Evolutionary conservation across 768 basidiomycete genomes (phyloP).

Genomic region (Serendipita vermifera): DNA sequence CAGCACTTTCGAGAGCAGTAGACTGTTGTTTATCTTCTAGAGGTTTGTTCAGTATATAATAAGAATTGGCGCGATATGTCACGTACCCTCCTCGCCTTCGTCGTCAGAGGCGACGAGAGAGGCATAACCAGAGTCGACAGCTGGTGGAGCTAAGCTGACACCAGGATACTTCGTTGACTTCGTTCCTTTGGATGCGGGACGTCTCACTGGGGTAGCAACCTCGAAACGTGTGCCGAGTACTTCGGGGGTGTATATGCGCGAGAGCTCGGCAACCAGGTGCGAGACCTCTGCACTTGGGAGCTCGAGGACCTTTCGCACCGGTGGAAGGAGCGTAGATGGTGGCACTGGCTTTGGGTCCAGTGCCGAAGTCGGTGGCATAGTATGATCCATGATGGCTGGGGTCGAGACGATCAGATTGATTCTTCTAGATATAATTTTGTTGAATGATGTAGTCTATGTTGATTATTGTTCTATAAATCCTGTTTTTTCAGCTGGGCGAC

Average conservation of each 20-base stretch:
- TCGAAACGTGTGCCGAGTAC: not conserved
- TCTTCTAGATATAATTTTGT: not conserved
- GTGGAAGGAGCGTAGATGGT: not conserved
- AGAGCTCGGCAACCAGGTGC: not conserved
- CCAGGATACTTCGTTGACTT: no score
- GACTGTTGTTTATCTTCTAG: not conserved
- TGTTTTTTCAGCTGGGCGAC: not conserved
- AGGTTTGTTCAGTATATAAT: not conserved
- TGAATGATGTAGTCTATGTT: not conserved
- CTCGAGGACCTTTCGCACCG: not conserved
- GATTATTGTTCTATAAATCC: not conserved
- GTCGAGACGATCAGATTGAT: not conserved
- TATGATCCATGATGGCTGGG: not conserved
- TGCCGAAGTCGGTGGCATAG: not conserved
- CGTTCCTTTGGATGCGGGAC: no score
- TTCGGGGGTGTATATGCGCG: not conserved
- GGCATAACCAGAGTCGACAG: not conserved
- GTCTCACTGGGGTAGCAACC: not conserved
- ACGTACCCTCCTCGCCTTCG: not conserved
- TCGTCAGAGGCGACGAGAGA: not conserved
- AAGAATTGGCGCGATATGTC: not conserved
- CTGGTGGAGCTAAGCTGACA: no score
- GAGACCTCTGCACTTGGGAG: not conserved
- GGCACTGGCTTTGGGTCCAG: not conserved
- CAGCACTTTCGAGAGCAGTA: not conserved